Conservation (phyloP, 257 asterid genomes). For the Solanum virginianum region DNA sequence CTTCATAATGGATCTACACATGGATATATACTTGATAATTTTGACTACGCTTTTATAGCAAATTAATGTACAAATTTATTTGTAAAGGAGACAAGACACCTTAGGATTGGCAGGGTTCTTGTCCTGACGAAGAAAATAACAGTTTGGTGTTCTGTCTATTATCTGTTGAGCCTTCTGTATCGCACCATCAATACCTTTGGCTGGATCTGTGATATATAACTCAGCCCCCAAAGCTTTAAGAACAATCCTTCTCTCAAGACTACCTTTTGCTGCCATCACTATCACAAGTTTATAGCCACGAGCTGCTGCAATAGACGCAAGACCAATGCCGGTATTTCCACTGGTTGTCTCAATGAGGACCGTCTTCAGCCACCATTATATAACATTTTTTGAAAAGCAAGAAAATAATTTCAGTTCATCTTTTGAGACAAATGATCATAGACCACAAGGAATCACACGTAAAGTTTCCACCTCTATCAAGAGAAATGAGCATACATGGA, state of each 20-base stretch:
- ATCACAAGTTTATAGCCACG: constrained; percentile 26
- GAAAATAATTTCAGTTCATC: not conserved
- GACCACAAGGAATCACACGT: not conserved
- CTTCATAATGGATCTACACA: constrained; percentile 30
- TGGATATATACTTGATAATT: not conserved
- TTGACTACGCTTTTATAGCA: not conserved
- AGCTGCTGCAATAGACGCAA: constrained; percentile 30
- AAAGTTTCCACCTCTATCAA: not conserved
- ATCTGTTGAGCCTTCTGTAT: constrained; percentile 19
- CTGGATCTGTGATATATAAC: constrained; percentile 13
- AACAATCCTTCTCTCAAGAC: constrained; percentile 32
- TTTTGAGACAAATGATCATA: not conserved
- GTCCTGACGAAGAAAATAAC: constrained; percentile 17
- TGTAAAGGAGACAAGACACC: constrained; percentile 1
- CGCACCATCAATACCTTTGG: constrained; percentile 16
- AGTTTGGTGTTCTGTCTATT: constrained; percentile 16
- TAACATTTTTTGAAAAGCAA: not conserved
- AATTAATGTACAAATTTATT: not conserved
- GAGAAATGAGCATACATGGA: not conserved
- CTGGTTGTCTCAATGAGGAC: constrained; percentile 29
- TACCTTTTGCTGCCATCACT: constrained; percentile 20
- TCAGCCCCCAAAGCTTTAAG: constrained; percentile 36
- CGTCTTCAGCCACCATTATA: constrained; percentile 13
- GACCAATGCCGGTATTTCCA: constrained; percentile 46
- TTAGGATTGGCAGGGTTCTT: constrained; percentile 33